phyloP scores from a whole-genome alignment of 306 rosid species.

The Corylus avellana region DNA sequence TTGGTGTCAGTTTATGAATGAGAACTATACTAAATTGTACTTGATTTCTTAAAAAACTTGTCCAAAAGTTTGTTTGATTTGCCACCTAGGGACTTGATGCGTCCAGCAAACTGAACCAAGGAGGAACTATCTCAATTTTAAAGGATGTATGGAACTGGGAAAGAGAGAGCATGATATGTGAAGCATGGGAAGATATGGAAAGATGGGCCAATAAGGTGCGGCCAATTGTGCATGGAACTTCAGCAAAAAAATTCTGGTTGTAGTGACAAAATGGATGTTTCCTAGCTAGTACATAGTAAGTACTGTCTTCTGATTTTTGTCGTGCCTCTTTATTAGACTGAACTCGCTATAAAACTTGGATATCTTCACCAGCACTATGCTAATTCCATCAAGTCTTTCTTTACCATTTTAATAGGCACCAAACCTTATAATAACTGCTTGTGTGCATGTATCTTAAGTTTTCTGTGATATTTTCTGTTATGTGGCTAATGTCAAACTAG shows the following conservation, averaged over 20 bases:
- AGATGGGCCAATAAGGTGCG: slow-evolving; percentile 21
- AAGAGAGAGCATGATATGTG: slow-evolving; percentile 27
- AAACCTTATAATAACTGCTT: not conserved
- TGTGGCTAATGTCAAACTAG: not conserved
- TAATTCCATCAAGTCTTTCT: not conserved
- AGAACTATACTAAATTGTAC: not conserved
- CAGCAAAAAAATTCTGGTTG: not conserved
- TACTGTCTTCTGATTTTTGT: not conserved
- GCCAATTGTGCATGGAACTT: not conserved
- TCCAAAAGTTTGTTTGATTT: not conserved
- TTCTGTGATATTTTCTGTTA: not conserved
- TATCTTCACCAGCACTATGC: not conserved
- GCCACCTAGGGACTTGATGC: not conserved
- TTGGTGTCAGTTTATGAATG: not conserved
- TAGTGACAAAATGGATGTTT: not conserved
- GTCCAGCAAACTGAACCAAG: not conserved
- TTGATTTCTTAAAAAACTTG: not conserved
- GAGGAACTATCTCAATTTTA: slow-evolving; percentile 9
- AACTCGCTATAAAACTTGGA: not conserved
- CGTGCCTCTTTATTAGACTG: not conserved
- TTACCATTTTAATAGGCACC: not conserved
- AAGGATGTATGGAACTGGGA: slow-evolving; percentile 33
- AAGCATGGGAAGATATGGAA: slow-evolving; percentile 33
- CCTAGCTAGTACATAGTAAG: not conserved
- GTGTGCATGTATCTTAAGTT: not conserved